phyloP scores from a whole-genome alignment of 148 eudicot species.

The Nepenthes mirabilis region DNA sequence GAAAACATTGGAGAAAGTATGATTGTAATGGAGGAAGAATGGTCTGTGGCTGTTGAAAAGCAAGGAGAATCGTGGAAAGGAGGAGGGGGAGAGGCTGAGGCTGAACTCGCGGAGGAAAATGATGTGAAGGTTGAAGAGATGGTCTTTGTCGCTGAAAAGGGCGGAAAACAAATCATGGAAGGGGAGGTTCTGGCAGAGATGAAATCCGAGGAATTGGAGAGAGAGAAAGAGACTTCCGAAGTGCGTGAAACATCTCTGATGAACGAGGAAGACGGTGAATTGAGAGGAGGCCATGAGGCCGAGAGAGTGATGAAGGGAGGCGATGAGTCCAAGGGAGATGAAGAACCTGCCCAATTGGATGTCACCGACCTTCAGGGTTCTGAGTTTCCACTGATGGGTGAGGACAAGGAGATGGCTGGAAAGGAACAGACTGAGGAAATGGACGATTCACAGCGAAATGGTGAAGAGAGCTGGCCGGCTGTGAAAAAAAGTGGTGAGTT shows the following conservation, averaged over 20 bases:
- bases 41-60: neutral
- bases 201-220: neutral
- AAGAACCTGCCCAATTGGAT: neutral
- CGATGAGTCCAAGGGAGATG: neutral
- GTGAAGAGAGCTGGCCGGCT: neutral
- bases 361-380: neutral
- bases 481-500: neutral
- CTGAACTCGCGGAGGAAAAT: neutral
- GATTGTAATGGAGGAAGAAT: neutral
- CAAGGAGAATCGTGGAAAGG: neutral
- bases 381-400: neutral
- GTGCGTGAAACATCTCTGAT: neutral
- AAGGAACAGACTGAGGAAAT: constrained; percentile 1
- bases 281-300: neutral
- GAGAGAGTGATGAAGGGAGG: neutral
- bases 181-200: neutral
- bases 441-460: neutral
- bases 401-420: neutral
- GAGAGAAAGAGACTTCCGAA: neutral
- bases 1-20: neutral
- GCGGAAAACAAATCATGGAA: neutral
- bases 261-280: neutral
- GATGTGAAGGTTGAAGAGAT: neutral
- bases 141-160: neutral
- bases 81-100: neutral